A percentile compares a stretch with the other conserved stretches of the same genome.
These are phyloP conservation scores for Kuraishia piskuri DNA, from an alignment of 805 yeast species.

Conservation along the genomic window DNA sequence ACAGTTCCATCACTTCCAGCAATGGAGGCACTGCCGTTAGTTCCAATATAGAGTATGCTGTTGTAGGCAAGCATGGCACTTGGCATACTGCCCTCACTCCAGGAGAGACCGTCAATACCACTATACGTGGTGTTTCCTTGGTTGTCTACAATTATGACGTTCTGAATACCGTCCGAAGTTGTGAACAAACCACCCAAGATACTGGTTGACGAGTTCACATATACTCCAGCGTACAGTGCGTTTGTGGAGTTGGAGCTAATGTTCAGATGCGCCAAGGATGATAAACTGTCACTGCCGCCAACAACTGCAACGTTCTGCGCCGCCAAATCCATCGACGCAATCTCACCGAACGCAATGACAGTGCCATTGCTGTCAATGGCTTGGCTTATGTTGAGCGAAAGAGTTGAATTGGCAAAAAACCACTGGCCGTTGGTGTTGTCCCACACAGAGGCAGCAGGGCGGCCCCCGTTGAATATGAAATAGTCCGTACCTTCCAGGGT, in stretches of 20 bases:
- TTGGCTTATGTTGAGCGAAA: conserved; percentile 24
- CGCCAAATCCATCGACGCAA: conserved; percentile 11
- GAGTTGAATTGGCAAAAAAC: conserved; percentile 18
- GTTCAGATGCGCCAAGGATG: conserved; percentile 16
- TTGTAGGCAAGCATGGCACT: conserved; percentile 25
- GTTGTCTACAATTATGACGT: conserved; percentile 14
- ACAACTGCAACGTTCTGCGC: conserved; percentile 10
- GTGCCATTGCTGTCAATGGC: conserved; percentile 10
- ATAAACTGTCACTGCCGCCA: conserved; percentile 8
- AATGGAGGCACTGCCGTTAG: conserved; percentile 25
- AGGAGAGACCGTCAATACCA: conserved; percentile 5
- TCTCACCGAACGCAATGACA: conserved; percentile 10
- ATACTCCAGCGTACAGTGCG: conserved; percentile 24
- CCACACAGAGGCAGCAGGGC: conserved; percentile 26
- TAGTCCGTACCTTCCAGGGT: conserved; percentile 31
- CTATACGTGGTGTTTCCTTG: background rate
- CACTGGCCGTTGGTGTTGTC: conserved; percentile 28
- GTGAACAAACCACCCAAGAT: conserved; percentile 55
- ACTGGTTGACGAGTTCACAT: conserved; percentile 39
- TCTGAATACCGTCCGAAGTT: conserved; percentile 8
- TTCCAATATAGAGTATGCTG: conserved; percentile 35
- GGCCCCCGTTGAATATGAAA: conserved; percentile 27
- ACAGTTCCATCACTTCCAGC: conserved; percentile 11
- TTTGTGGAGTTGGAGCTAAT: conserved; percentile 13
- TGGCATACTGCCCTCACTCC: conserved; percentile 14